phyloP scores from a whole-genome alignment of 2,329 filamentous ascomycete species.

The Ceratocystis alfenasii region DNA sequence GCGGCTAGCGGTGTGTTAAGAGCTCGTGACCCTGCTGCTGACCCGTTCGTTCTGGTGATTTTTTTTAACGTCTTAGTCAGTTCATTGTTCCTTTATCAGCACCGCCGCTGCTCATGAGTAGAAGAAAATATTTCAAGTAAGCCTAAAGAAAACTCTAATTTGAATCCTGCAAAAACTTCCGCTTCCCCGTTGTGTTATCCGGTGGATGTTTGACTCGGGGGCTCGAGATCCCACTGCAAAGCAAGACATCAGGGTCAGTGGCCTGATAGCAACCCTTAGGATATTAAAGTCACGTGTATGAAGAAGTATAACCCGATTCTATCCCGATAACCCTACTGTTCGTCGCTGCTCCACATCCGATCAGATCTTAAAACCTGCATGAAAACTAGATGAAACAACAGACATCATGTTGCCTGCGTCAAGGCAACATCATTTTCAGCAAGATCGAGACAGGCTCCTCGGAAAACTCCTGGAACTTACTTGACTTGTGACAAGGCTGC shows the following conservation, averaged over 20 bases:
- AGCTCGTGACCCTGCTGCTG: neutral
- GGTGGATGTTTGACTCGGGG: neutral
- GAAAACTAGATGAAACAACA: neutral
- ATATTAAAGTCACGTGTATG: neutral
- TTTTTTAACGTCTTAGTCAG: neutral
- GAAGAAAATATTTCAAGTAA: slow-evolving; percentile 2
- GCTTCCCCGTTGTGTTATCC: slow-evolving; percentile 2
- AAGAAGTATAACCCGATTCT: neutral
- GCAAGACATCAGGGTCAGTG: neutral
- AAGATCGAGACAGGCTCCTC: neutral
- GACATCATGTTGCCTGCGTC: neutral
- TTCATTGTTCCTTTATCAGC: slow-evolving; percentile 6
- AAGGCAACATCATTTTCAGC: neutral
- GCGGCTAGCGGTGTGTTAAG: neutral
- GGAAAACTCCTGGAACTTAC: neutral
- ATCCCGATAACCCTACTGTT: neutral
- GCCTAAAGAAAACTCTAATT: neutral
- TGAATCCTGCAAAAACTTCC: slow-evolving; percentile 4
- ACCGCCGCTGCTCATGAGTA: neutral
- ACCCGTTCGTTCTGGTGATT: neutral
- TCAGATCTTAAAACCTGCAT: neutral
- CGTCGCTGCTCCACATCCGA: neutral
- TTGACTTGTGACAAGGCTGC: neutral
- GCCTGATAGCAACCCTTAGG: neutral
- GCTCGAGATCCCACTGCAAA: too few species aligned